A percentile compares a stretch with the other conserved stretches of the same genome.
Evolutionary conservation across 768 basidiomycete species (phyloP).

Genomic region (Suillus occidentalis): DNA sequence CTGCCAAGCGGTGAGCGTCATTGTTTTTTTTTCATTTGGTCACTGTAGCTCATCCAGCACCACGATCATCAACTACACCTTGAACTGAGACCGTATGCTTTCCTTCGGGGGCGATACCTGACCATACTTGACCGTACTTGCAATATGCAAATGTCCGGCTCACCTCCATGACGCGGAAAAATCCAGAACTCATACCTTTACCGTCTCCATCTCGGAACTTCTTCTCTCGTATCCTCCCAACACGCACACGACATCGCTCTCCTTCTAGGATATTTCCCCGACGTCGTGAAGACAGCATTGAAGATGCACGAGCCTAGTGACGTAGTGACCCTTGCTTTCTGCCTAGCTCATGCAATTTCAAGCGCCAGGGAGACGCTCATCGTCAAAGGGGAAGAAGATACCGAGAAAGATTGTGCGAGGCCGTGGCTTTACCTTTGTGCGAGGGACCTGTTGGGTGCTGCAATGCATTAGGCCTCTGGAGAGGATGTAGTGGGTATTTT

Average conservation of each 20-base stretch:
- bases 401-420: no score
- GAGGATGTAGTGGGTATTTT: constrained; percentile 66
- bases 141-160: constrained; percentile 97
- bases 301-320: constrained; percentile 87
- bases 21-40: neutral
- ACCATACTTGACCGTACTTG: constrained; percentile 60
- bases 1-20: no score
- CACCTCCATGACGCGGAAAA: constrained; percentile 87
- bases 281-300: constrained; percentile 84
- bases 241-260: constrained; percentile 84
- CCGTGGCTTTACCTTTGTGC: no score
- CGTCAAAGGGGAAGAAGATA: constrained; percentile 79
- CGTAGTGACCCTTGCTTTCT: constrained; percentile 88
- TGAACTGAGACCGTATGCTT: constrained; percentile 94
- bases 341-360: constrained; percentile 85
- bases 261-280: constrained; percentile 88
- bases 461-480: constrained; percentile 89
- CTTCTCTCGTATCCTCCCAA: constrained; percentile 61
- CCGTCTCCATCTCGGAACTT: constrained; percentile 63
- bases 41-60: constrained; percentile 1
- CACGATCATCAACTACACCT: constrained; percentile 95
- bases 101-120: constrained; percentile 97
- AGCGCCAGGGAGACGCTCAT: constrained; percentile 90
- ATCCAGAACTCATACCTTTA: constrained; percentile 81
- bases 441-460: no score